These are phyloP conservation scores for Tylopilus balloui DNA, from an alignment of 768 basidiomycete species.

Conservation along the genomic window DNA sequence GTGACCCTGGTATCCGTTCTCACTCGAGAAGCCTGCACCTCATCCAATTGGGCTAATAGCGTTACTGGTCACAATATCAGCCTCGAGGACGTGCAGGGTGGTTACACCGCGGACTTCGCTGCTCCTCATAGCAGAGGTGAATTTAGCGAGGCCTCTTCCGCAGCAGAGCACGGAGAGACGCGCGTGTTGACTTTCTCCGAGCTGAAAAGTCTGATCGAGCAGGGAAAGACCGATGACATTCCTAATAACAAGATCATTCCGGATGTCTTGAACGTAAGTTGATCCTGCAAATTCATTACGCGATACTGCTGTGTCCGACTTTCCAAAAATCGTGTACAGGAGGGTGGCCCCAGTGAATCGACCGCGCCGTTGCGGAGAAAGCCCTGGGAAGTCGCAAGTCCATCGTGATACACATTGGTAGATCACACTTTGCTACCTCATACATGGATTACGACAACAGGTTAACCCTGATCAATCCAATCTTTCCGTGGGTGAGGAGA, in stretches of 20 bases:
- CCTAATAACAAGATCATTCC: conserved; percentile 76
- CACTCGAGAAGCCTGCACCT: conserved; percentile 31
- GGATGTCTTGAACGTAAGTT: conserved; percentile 57
- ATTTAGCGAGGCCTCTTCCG: conserved; percentile 2
- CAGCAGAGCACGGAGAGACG: conserved; percentile 29
- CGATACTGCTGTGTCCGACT: neutral
- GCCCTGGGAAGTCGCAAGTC: conserved; percentile 54
- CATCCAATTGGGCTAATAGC: conserved; percentile 23
- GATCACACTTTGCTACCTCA: conserved; percentile 9
- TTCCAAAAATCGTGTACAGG: conserved; percentile 34
- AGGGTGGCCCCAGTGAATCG: conserved; percentile 54
- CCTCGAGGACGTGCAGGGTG: conserved; percentile 25
- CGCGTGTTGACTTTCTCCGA: conserved; percentile 60
- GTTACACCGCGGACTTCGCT: conserved; percentile 12
- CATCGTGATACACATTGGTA: conserved; percentile 19
- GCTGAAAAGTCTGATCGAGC: conserved; percentile 64
- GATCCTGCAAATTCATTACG: neutral
- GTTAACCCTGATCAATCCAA: conserved; percentile 9
- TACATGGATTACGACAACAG: conserved; percentile 14
- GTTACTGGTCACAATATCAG: conserved; percentile 27
- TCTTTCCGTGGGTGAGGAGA: conserved; percentile 13
- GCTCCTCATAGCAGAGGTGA: conserved; percentile 21
- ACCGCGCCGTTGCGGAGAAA: conserved; percentile 49
- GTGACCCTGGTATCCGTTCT: conserved; percentile 10
- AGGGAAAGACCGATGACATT: conserved; percentile 67